Evolutionary conservation across 75 land plant species (phyloP).

Genomic region (Adiantum capillusveneris): DNA sequence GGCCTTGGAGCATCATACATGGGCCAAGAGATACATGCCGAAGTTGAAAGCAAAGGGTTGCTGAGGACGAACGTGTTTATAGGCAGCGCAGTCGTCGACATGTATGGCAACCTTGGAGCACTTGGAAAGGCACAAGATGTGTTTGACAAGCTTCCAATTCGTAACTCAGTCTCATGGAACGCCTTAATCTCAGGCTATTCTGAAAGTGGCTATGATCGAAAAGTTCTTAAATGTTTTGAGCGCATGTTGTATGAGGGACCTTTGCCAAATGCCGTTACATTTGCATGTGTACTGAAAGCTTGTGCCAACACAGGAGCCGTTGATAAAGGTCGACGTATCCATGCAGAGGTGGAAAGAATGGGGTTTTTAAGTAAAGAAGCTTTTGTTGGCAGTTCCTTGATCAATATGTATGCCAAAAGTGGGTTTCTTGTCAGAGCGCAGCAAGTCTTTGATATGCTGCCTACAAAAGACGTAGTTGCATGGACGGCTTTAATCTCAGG

Average conservation of each 20-base stretch:
- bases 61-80: neutral
- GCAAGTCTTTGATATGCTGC: conserved; percentile 1
- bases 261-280: conserved; percentile 10
- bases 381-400: conserved; percentile 16
- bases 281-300: conserved; percentile 14
- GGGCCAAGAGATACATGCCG: conserved; percentile 18
- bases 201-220: conserved; percentile 6
- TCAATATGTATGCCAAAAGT: conserved; percentile 45
- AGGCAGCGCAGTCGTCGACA: conserved; percentile 4
- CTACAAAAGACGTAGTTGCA: conserved; percentile 11
- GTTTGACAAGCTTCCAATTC: conserved; percentile 6
- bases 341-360: conserved; percentile 8
- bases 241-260: conserved; percentile 12
- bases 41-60: conserved; percentile 4
- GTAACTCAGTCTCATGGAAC: conserved; percentile 31
- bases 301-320: neutral
- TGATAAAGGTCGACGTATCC: conserved; percentile 7
- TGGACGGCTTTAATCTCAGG: conserved; percentile 22
- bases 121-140: conserved; percentile 7
- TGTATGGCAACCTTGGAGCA: conserved; percentile 5
- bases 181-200: conserved; percentile 16
- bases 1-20: conserved; percentile 11
- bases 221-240: conserved; percentile 9
- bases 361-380: conserved; percentile 17
- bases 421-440: conserved; percentile 8